These are phyloP conservation scores for Syncephalastrum racemosum DNA, from an alignment of 371 early-diverging fungal species.

Conservation along the genomic window DNA sequence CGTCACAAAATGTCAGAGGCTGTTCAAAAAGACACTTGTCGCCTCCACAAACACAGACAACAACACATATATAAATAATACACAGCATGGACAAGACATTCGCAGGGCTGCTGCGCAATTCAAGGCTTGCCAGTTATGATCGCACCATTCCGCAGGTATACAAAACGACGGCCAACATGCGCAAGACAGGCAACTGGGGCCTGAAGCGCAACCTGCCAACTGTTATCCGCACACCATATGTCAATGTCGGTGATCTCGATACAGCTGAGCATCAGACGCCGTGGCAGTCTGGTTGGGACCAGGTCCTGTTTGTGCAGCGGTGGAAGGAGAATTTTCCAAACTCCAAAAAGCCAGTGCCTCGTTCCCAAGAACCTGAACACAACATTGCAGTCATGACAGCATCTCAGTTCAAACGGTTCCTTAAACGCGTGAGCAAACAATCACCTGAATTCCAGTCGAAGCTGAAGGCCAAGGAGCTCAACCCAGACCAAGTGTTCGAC, in stretches of 20 bases:
- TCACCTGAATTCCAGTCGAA: constrained; percentile 58
- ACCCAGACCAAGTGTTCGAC: constrained; percentile 37
- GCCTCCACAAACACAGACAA: too few relatives aligned
- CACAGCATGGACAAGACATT: constrained; percentile 70
- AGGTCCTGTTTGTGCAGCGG: constrained; percentile 55
- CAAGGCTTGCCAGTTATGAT: constrained; percentile 72
- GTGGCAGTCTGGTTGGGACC: constrained; percentile 59
- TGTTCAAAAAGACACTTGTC: too few relatives aligned
- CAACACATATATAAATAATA: too few relatives aligned
- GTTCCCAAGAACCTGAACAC: constrained; percentile 35
- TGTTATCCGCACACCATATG: constrained; percentile 59
- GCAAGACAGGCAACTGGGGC: constrained; percentile 73
- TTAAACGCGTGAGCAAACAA: constrained; percentile 46
- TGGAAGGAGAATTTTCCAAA: constrained; percentile 75
- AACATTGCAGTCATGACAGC: constrained; percentile 58
- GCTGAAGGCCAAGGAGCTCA: constrained; percentile 29
- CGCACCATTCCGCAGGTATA: constrained; percentile 71
- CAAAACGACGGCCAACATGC: constrained; percentile 50
- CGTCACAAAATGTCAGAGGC: too few relatives aligned
- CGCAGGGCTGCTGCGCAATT: constrained; percentile 66
- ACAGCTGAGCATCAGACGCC: constrained; percentile 74
- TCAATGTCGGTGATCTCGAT: constrained; percentile 64
- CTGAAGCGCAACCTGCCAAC: constrained; percentile 74
- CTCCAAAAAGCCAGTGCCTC: constrained; percentile 56
- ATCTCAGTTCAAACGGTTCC: constrained; percentile 59